These are phyloP conservation scores for Panaeolus cyanescens DNA, from an alignment of 768 basidiomycete genomes.

Conservation along the genomic window DNA sequence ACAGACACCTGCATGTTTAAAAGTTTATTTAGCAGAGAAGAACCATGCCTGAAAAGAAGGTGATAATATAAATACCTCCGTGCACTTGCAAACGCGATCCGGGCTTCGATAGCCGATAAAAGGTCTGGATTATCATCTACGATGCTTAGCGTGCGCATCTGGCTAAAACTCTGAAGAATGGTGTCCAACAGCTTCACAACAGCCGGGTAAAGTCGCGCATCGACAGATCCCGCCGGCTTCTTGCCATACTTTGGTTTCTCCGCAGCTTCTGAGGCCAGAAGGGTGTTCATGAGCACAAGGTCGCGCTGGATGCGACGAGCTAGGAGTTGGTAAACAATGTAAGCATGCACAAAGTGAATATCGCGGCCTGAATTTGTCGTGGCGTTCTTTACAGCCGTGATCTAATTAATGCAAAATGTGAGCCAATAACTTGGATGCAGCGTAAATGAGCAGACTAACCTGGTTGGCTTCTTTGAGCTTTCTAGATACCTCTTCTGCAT, in stretches of 20 bases:
- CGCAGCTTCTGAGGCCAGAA: conserved; percentile 47
- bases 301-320: conserved; percentile 89
- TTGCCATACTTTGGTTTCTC: conserved; percentile 30
- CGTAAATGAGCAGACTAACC: conserved; percentile 38
- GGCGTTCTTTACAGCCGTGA: conserved; percentile 42
- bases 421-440: neutral
- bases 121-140: conserved; percentile 90
- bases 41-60: neutral
- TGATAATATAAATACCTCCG: conserved; percentile 51
- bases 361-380: conserved; percentile 58
- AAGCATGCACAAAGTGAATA: conserved; percentile 84
- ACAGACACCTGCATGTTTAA: conserved; percentile 55
- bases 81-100: conserved; percentile 74
- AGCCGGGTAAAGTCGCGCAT: conserved; percentile 78
- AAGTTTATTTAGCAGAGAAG: neutral
- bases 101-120: conserved; percentile 73
- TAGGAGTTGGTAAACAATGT: conserved; percentile 85
- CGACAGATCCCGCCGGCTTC: conserved; percentile 46
- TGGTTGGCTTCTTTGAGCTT: conserved; percentile 85
- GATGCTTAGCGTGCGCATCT: conserved; percentile 80
- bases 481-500: conserved; percentile 84
- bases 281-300: conserved; percentile 71
- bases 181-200: conserved; percentile 89
- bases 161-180: conserved; percentile 79
- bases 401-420: conserved; percentile 21